Evolutionary conservation across 1,284 basidiomycete genomes (phyloP).

Genomic region (Cryptococcus sp.): DNA sequence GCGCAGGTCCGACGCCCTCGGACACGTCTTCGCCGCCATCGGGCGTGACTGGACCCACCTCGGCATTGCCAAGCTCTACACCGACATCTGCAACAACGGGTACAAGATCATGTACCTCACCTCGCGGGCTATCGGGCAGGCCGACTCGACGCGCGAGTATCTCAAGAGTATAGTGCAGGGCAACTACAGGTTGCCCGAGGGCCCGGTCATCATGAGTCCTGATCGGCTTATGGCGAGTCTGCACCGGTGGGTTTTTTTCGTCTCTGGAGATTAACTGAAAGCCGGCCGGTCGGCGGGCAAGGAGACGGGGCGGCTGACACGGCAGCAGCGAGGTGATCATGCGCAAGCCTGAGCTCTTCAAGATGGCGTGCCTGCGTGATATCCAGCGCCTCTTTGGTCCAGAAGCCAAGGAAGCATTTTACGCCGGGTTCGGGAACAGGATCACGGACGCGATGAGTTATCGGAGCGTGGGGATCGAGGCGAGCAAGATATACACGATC

Average conservation of each 20-base stretch:
- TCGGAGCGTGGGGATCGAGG: conserved; percentile 90
- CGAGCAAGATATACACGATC: conserved; percentile 95
- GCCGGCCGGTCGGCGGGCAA: no score
- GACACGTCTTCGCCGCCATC: conserved; percentile 97
- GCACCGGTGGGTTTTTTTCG: conserved; percentile 79
- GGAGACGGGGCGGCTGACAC: no score
- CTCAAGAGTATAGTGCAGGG: conserved; percentile 93
- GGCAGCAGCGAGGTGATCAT: conserved; percentile 86
- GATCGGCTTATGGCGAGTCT: conserved; percentile 92
- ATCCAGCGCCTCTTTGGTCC: conserved; percentile 89
- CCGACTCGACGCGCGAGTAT: conserved; percentile 94
- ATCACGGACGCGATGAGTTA: conserved; percentile 98
- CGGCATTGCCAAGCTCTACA: conserved; percentile 97
- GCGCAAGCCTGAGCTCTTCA: conserved; percentile 98
- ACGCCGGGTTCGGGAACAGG: conserved; percentile 96
- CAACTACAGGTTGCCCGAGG: conserved; percentile 91
- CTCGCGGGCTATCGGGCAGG: conserved; percentile 95
- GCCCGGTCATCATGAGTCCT: conserved; percentile 98
- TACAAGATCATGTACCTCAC: conserved; percentile 99
- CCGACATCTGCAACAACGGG: conserved; percentile 91
- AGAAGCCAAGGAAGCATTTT: conserved; percentile 68
- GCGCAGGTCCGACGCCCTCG: conserved; percentile 91
- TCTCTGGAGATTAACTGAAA: no score
- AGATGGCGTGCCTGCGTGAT: conserved; percentile 98
- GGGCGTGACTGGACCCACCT: conserved; percentile 99